These are phyloP conservation scores for Falciphora oryzae DNA, from an alignment of 2,329 filamentous ascomycete genomes.

Conservation along the genomic window DNA sequence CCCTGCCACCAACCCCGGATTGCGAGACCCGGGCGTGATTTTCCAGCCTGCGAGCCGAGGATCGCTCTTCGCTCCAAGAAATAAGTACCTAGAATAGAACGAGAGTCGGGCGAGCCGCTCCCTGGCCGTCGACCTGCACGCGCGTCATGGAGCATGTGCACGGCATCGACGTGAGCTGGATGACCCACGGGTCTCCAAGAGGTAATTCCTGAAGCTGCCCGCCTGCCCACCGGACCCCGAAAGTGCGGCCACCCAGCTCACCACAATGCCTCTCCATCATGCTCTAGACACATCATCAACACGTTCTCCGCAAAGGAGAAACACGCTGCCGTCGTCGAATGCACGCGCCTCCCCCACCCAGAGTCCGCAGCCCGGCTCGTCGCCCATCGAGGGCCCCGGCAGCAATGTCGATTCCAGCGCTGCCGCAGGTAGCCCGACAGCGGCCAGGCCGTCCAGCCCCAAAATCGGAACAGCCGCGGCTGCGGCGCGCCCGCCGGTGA, in stretches of 20 bases:
- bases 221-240: neutral
- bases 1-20: neutral
- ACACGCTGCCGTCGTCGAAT: constrained; percentile 19
- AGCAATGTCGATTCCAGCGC: constrained; percentile 7
- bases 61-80: neutral
- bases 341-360: constrained; percentile 5
- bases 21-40: neutral
- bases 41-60: neutral
- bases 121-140: neutral
- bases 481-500: constrained; percentile 10
- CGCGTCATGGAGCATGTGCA: constrained; percentile 68
- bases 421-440: constrained; percentile 1
- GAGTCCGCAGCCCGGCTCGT: constrained; percentile 3
- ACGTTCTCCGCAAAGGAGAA: constrained; percentile 21
- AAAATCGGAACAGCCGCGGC: constrained; percentile 10
- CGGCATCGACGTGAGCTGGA: constrained; percentile 85
- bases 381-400: constrained; percentile 1
- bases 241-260: neutral
- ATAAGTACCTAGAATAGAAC: neutral
- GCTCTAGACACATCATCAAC: constrained; percentile 20
- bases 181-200: constrained; percentile 74
- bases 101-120: neutral
- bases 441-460: constrained; percentile 3
- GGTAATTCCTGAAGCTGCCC: constrained; percentile 41
- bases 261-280: neutral